Evolutionary conservation across 768 basidiomycete genomes (phyloP), one percentile per base, ranked within the genome.

Genomic region (Leccinum ochraceum): DNA sequence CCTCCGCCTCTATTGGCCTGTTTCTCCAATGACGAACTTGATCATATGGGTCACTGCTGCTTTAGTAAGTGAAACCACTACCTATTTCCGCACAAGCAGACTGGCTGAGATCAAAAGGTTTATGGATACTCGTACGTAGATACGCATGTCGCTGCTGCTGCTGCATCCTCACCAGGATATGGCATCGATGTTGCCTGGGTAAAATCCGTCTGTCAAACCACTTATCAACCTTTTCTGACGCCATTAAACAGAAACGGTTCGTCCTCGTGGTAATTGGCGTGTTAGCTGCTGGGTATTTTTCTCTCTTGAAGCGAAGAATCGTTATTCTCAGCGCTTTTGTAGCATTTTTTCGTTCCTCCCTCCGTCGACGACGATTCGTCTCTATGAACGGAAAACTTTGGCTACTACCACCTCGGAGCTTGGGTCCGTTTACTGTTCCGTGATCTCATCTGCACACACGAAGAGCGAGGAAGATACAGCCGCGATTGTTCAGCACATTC

Each of bases 111-210:
- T 24, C 8, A 0, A 54, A 49, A 89, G 89, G 81, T 91, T 0
- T 67, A 90, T 46, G 90, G 89, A 2, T 91, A 87, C 71, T 91
- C 88, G 10, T 90, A 88, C 73, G 81, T 87, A 70, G 84, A 88
- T 70, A 73, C 77, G 0, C 80, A 84, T 63, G 72, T 85, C 36
- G 24, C 67, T 3, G 37, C 77, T 46, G 26, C 67, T 3, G 37
- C 77, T n/a, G 75, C 83, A 49, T 80, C 77, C 28, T 83, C 80
- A 32, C 83, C 79, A 49, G 87, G 86, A 16, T 81, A 74, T 55
- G 90, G 90, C 1, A 82, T 82, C 60, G 70, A 79, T 26, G 84
- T 94, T n/a, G 85, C 89, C 17, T 93, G 90, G 90, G 86, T 86
- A 66, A 20, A 44, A 77, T 67, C 7, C n/a, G 39, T 0, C 14